These are phyloP conservation scores for Trichomonas tenax DNA, from an alignment of 208 protist genomes.

Conservation along the genomic window DNA sequence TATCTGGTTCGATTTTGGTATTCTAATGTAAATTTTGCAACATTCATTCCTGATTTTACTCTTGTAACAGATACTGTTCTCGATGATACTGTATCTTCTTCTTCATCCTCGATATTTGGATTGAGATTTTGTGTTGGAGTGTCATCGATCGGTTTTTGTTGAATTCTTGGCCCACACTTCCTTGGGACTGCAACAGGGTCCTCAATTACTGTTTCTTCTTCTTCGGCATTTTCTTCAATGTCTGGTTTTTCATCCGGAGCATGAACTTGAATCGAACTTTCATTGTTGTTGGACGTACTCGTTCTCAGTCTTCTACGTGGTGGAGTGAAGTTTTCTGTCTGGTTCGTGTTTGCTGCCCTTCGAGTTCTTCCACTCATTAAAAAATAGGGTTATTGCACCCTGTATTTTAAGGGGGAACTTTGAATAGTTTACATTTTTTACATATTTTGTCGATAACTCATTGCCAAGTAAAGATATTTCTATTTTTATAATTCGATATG, in stretches of 20 bases:
- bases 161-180: no score
- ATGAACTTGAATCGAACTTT: neutral
- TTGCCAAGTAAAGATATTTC: no score
- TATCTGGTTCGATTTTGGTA: neutral
- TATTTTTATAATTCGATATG: no score
- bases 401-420: no score
- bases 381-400: no score
- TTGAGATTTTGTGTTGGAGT: neutral
- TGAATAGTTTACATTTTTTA: no score
- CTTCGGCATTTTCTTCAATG: neutral
- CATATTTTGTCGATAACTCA: no score
- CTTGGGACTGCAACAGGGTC: no score
- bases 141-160: neutral
- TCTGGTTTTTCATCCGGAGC: neutral
- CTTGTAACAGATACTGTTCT: neutral
- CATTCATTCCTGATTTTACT: neutral
- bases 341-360: neutral
- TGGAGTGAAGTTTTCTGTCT: neutral
- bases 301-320: neutral
- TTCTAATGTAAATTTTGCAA: neutral
- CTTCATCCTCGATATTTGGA: neutral
- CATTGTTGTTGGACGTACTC: neutral
- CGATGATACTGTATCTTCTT: neutral
- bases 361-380: neutral
- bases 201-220: neutral